A percentile compares a stretch with the other conserved stretches of the same genome.
Conservation (phyloP, 495 filamentous ascomycete genomes). For the Tuber umbilicatum region DNA sequence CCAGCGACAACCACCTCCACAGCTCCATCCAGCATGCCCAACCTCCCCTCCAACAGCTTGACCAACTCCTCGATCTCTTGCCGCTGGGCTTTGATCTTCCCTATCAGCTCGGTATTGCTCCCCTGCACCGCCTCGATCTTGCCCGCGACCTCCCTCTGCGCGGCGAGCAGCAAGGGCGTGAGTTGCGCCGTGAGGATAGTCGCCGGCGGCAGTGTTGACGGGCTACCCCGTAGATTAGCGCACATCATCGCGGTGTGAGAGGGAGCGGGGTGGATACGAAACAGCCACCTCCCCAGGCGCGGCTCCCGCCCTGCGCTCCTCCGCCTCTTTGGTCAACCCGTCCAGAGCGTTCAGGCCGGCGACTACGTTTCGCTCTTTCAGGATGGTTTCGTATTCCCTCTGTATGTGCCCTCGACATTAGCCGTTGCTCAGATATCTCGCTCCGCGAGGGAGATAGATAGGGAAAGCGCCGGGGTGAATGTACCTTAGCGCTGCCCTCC, state of each 20-base stretch:
- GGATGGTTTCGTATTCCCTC: conserved; percentile 71
- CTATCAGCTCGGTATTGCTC: conserved; percentile 27
- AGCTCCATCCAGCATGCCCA: conserved; percentile 29
- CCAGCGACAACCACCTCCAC: conserved; percentile 28
- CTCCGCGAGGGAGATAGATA: conserved; percentile 16
- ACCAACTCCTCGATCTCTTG: conserved; percentile 31
- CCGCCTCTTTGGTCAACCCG: conserved; percentile 62
- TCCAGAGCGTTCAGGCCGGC: conserved; percentile 76
- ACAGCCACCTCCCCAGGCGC: conserved; percentile 22
- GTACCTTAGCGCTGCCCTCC: conserved; percentile 53
- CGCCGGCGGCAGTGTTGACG: conserved; percentile 30
- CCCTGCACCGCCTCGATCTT: conserved; percentile 21
- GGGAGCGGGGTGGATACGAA: conserved; percentile 16
- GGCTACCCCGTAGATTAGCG: conserved; percentile 18
- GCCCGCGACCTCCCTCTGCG: conserved; percentile 18
- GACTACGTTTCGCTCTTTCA: conserved; percentile 64
- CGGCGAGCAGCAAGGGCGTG: conserved; percentile 26
- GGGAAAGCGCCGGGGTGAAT: background rate
- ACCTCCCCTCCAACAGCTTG: conserved; percentile 19
- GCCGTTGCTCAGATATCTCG: too few species aligned
- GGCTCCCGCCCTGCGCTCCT: conserved; percentile 14
- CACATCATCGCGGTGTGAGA: background rate
- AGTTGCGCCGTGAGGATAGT: conserved; percentile 33
- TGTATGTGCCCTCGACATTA: conserved; percentile 35
- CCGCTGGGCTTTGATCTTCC: conserved; percentile 32